These are phyloP conservation scores for Pogostemon cablin DNA, from an alignment of 257 asterid genomes.

Conservation along the genomic window DNA sequence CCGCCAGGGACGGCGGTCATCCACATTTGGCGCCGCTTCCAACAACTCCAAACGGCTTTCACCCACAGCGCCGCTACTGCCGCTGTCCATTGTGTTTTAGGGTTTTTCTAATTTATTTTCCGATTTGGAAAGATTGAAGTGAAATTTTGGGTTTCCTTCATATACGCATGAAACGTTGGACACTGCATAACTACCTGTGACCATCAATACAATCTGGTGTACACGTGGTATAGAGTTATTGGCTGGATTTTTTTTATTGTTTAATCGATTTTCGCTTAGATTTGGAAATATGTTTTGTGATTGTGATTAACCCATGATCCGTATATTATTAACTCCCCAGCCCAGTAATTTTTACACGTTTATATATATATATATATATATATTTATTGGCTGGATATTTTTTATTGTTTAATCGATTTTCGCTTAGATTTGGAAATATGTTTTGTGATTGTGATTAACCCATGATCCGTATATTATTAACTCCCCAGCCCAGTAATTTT, in stretches of 20 bases:
- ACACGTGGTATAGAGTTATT: constrained; percentile 12
- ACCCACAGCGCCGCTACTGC: constrained; percentile 30
- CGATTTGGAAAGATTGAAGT: background rate
- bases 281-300: no score
- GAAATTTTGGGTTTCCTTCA: background rate
- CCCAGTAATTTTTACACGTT: no score
- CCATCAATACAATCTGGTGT: background rate
- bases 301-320: no score
- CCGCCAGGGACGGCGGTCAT: constrained; percentile 51
- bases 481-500: no score
- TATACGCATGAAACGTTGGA: constrained; percentile 29
- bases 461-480: no score
- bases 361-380: no score
- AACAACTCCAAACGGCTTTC: constrained; percentile 45
- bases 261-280: no score
- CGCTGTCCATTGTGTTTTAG: constrained; percentile 31
- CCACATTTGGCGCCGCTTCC: constrained; percentile 32
- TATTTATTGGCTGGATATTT: constrained; percentile 5
- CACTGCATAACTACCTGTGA: background rate
- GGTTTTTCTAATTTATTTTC: no score
- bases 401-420: no score
- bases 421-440: no score
- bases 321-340: no score
- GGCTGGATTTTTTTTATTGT: background rate
- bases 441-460: no score